Base-by-base conservation (phyloP, 768 basidiomycete species). In the Naematelia encephala region DNA sequence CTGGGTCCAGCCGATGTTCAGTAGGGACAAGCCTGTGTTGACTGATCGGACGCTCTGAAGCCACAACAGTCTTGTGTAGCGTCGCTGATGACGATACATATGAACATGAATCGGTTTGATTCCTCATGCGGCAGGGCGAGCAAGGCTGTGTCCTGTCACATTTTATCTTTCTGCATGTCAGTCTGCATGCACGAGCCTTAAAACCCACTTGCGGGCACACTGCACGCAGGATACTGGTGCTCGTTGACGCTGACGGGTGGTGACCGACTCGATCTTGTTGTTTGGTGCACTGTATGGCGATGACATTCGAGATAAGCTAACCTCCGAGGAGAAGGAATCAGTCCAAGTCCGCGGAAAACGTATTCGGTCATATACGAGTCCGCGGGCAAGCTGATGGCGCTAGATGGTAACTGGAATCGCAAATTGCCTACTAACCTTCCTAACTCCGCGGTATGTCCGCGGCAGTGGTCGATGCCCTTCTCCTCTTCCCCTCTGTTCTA, bases 111-210 rank as follows among this genome's bases (percentile, higher is more conserved):
- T 27, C 27, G 11, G 22, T 4, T 25, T 50, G 19, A 25, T 50
- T 27, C 5, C 48, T 16, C 48, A 50, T 50, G 10, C 22, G 12
- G 21, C 48, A 50, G 21, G 48, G 27, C 5, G 48, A 22, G 25
- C 48, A 50, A 50, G 48, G 48, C 22, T 23, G 48, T 50, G 22
- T 14, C 12, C 48, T 22, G 14, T 50, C 48, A 27, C 48, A 50
- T 53, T 28, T 16, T 53, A 42, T 42, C n/a, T 53, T 30, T 23
- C 51, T 42, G 12, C 26, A 39, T 39, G 34, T 39, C 34, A 39
- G 34, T 39, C 8, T 16, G 16, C 34, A 39, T 39, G 34, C 34
- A 39, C 16, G n/a, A n/a, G n/a, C 16, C 34, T 39, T 8, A 16
- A 16, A 28, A 19, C 51, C 22, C 51, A 29, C 51, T 53, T 53